Evolutionary conservation across 768 basidiomycete genomes (phyloP).

Genomic region (Clitopilus passeckerianus): DNA sequence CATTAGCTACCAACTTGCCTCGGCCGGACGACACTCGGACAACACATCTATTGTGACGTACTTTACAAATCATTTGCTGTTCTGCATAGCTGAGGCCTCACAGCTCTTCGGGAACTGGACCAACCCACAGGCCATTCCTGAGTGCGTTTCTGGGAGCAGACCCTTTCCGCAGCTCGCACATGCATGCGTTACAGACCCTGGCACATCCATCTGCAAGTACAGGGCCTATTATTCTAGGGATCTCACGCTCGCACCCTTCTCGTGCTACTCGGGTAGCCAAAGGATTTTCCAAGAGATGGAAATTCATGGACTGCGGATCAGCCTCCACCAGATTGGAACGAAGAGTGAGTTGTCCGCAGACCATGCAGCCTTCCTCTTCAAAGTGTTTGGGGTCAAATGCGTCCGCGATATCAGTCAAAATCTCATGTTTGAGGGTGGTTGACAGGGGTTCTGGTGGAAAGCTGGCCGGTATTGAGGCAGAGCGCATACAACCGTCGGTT

Average conservation of each 20-base stretch:
- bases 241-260: neutral
- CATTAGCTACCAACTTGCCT: slow-evolving; percentile 22
- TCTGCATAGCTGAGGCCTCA: slow-evolving; percentile 20
- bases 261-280: neutral
- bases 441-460: too few relatives aligned
- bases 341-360: slow-evolving; percentile 17
- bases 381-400: too few relatives aligned
- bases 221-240: too few relatives aligned
- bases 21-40: slow-evolving; percentile 20
- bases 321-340: neutral
- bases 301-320: neutral
- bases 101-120: slow-evolving; percentile 22
- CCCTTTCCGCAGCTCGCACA: slow-evolving; percentile 3
- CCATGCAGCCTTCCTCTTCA: slow-evolving; percentile 24
- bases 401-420: too few relatives aligned
- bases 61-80: slow-evolving; percentile 17
- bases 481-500: too few relatives aligned
- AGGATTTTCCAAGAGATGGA: neutral
- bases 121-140: slow-evolving; percentile 29
- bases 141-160: slow-evolving; percentile 16
- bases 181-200: slow-evolving; percentile 25
- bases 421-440: too few relatives aligned
- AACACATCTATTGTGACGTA: slow-evolving; percentile 22
- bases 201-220: too few relatives aligned
- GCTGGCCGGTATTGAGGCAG: too few relatives aligned